A percentile compares a stretch with the other conserved stretches of the same genome.
phyloP scores from a whole-genome alignment of 352 stramenopile genomes.

The Hyaloperonospora arabidopsidis region DNA sequence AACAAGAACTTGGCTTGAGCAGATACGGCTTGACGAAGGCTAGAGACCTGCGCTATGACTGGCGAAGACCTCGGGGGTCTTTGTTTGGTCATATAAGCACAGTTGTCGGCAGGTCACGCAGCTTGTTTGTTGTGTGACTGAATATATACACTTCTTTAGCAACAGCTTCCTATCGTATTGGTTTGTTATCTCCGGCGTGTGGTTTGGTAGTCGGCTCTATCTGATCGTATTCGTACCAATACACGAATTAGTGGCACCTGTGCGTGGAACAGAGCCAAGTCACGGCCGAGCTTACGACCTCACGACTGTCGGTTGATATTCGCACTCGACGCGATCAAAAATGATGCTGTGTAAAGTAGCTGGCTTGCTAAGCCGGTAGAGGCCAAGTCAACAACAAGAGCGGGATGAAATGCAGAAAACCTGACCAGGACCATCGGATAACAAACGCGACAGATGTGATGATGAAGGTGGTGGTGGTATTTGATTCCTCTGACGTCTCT shows the following conservation, averaged over 20 bases:
- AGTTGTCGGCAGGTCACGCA: slow-evolving; percentile 5
- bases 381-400: slow-evolving; percentile 1
- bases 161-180: slow-evolving; percentile 24
- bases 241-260: too few relatives aligned
- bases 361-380: too few relatives aligned
- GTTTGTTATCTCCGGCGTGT: neutral
- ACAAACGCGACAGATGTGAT: slow-evolving; percentile 15
- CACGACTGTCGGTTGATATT: too few relatives aligned
- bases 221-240: too few relatives aligned
- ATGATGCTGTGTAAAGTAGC: too few relatives aligned
- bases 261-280: too few relatives aligned
- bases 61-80: slow-evolving; percentile 1
- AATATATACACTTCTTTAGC: slow-evolving; percentile 20
- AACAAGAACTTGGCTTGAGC: slow-evolving; percentile 72
- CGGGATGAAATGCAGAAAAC: slow-evolving; percentile 3
- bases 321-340: too few relatives aligned
- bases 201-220: too few relatives aligned
- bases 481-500: slow-evolving; percentile 15
- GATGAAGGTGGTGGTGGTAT: slow-evolving; percentile 28
- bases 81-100: slow-evolving; percentile 5
- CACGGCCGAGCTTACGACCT: too few relatives aligned
- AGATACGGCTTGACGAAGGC: slow-evolving; percentile 14
- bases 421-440: slow-evolving; percentile 1
- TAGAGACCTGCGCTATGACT: slow-evolving; percentile 5
- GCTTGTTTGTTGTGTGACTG: slow-evolving; percentile 21